These are phyloP conservation scores for Takashimella koratensis DNA, from an alignment of 1,284 basidiomycete species.

Conservation along the genomic window DNA sequence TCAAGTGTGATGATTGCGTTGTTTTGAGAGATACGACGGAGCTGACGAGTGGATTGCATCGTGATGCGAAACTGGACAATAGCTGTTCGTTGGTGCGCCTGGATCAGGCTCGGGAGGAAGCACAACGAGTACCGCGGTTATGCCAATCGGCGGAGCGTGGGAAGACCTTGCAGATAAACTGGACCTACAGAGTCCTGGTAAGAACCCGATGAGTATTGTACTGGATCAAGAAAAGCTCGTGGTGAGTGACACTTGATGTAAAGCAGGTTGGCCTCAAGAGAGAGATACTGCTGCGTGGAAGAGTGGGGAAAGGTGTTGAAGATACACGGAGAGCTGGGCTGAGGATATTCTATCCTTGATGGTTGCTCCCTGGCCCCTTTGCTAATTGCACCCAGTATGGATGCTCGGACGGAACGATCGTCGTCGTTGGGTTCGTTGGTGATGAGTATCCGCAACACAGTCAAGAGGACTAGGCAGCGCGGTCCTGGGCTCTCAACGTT, in stretches of 20 bases:
- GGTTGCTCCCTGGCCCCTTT: not conserved
- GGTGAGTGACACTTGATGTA: constrained; percentile 16
- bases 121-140: constrained; percentile 17
- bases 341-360: not conserved
- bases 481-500: too few species aligned
- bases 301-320: too few species aligned
- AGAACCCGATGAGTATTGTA: constrained; percentile 40
- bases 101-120: not conserved
- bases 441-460: not conserved
- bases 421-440: constrained; percentile 27
- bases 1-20: too few species aligned
- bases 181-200: constrained; percentile 25
- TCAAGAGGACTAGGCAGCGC: too few species aligned
- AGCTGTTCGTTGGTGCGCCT: constrained; percentile 14
- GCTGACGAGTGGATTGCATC: too few species aligned
- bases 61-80: not conserved
- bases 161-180: constrained; percentile 11
- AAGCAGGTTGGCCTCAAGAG: too few species aligned
- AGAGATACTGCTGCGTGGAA: too few species aligned
- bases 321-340: too few species aligned
- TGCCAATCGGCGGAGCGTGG: constrained; percentile 33
- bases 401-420: constrained; percentile 37
- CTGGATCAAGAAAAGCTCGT: constrained; percentile 39
- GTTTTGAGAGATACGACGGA: too few species aligned
- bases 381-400: constrained; percentile 30